Evolutionary conservation across 2,329 filamentous ascomycete species (phyloP), one percentile per base, ranked within the genome.

Genomic region (Colletotrichum gloeosporioides): DNA sequence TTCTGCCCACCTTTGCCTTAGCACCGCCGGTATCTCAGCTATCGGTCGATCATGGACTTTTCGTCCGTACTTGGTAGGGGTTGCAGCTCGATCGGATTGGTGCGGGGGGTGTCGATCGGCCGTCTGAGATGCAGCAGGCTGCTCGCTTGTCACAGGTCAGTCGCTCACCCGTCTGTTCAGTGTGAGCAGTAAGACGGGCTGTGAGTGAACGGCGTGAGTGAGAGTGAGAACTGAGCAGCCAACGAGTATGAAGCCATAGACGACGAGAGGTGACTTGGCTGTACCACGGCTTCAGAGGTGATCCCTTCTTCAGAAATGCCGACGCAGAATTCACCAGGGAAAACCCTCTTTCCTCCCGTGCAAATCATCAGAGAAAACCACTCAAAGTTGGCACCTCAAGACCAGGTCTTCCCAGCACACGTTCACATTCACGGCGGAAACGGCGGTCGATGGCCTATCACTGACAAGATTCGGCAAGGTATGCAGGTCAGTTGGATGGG

Each of bases 81-180:
- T 64, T 53, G 63, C 34, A 69, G 44, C 70, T 76, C 73, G 73
- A 73, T 73, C 70, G 44, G 64, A 65, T 73, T 76, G 70, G 70
- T 61, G 70, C 59, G 59, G 70, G 69, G 70, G 64, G 69, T n/a
- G 39, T 18, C 34, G 64, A 73, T 69, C 73, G 29, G 34, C 73
- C 64, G 73, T 68, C 55, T 69, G 64, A 64, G 55, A 76, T 73
- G 70, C 73, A 64, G 70, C 70, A 64, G 70, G 57, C 73, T 66
- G 73, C 53, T 71, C 68, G 49, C 36, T 27, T 25, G 22, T 49
- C 34, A 29, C 59, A 64, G 69, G 39, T 36, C 69, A 57, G 69
- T 55, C 10, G n/a, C 55, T 63, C 39, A 34, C 29, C n/a, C 16
- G n/a, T 10, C 18, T 68, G 32, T 44, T 66, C 32, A 44, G 34